phyloP scores from a whole-genome alignment of 257 asterid genomes.

The Schizonepeta tenuifolia region DNA sequence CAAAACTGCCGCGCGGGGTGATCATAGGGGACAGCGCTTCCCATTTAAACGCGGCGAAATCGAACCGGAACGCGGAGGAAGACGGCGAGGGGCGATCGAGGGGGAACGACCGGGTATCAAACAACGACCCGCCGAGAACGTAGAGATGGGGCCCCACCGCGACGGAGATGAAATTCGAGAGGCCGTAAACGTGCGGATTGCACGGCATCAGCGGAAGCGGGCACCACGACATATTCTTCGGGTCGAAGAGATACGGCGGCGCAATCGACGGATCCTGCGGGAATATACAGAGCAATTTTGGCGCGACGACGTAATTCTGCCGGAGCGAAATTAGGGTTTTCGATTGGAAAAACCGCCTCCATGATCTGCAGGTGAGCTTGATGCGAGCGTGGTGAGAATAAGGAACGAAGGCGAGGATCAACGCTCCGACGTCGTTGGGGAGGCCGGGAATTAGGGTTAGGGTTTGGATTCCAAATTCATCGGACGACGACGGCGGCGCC shows the following conservation, averaged over 20 bases:
- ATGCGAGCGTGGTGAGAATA: slow-evolving; percentile 81
- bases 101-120: slow-evolving; percentile 83
- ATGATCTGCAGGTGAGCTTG: slow-evolving; percentile 68
- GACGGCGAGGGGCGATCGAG: slow-evolving; percentile 79
- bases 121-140: slow-evolving; percentile 88
- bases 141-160: slow-evolving; percentile 67
- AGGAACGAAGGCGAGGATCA: slow-evolving; percentile 72
- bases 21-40: slow-evolving; percentile 78
- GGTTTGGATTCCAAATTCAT: slow-evolving; percentile 50
- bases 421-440: slow-evolving; percentile 76
- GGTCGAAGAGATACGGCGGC: slow-evolving; percentile 80
- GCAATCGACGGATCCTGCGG: slow-evolving; percentile 84
- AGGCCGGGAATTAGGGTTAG: slow-evolving; percentile 78
- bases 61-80: slow-evolving; percentile 62
- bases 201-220: slow-evolving; percentile 87
- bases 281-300: slow-evolving; percentile 69
- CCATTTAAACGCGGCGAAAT: slow-evolving; percentile 60
- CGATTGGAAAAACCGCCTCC: slow-evolving; percentile 78
- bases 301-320: slow-evolving; percentile 48
- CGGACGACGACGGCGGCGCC: slow-evolving; percentile 57
- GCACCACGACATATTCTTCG: slow-evolving; percentile 66
- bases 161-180: slow-evolving; percentile 74
- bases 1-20: slow-evolving; percentile 89
- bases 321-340: slow-evolving; percentile 65
- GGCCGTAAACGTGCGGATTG: slow-evolving; percentile 83